Base-by-base conservation (phyloP, 495 filamentous ascomycete species). In the Podospora conica region DNA sequence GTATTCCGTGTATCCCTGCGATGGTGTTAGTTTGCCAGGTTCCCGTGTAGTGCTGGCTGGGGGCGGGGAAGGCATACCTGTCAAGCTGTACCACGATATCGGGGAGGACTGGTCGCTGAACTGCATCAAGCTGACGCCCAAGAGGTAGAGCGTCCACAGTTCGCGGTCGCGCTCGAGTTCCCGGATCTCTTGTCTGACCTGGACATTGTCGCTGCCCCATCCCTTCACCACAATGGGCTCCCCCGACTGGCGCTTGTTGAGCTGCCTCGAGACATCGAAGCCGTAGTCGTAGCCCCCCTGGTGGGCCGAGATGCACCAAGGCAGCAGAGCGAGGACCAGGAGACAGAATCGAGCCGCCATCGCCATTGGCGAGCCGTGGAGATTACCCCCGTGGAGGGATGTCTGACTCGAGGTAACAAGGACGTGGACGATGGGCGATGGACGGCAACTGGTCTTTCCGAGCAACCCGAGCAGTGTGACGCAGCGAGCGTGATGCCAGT, bases 1-100 rank as follows among this genome's bases (percentile, higher is more conserved):
- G 88, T 60, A 82, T 79, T 21, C 88, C 88, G 74, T 90, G 88
- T 69, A 90, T 89, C 10, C 87, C 86, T 87, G 57, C 55, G 33
- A 59, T 23, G 22, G 8, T 10, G 48, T 56, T 20, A 66, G 48
- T 18, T 48, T 21, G 23, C 60, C 59, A 20, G 9, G 20, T 29
- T 33, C 9, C n/a, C 9, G 18, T n/a, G 20, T 9, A 28, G 48
- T 20, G 18, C 21, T 21, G 21, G 10, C n/a, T 48, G 40, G 40
- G 8, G 8, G 20, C 11, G 64, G 40, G 69, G 53, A 29, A 57
- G 62, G 66, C 70, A 29, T 15, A 75, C 75, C 75, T 65, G 69
- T 79, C 61, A 90, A 80, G 67, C 86, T 82, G 76, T 88, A 90
- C 76, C 81, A 88, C 66, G 83, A 85, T 28, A 83, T 76, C n/a